Percentiles rank a stretch among this genome's conserved stretches.
phyloP scores from a whole-genome alignment of 306 rosid species.

The Crataegus laevigata region DNA sequence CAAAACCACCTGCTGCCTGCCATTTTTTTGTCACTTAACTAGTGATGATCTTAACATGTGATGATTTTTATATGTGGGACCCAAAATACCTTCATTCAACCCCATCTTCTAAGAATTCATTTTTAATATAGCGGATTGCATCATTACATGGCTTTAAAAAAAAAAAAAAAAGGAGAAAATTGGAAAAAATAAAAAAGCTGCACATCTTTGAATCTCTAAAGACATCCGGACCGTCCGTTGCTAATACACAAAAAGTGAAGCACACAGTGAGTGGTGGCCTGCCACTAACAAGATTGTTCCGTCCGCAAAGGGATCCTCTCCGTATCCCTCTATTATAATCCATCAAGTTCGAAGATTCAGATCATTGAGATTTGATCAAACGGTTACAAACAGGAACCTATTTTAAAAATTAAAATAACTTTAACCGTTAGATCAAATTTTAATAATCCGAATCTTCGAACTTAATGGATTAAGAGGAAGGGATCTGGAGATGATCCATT shows the following conservation, averaged over 20 bases:
- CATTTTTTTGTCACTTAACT: background rate
- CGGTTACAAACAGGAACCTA: too few relatives aligned
- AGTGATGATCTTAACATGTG: slow-evolving; percentile 18
- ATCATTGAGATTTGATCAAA: too few relatives aligned
- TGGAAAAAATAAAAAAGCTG: background rate
- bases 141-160: background rate
- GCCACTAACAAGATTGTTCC: slow-evolving; percentile 14
- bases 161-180: too few relatives aligned
- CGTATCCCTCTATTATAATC: too few relatives aligned
- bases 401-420: too few relatives aligned
- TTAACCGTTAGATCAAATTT: too few relatives aligned
- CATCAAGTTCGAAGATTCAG: too few relatives aligned
- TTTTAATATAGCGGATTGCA: background rate
- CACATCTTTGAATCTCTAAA: background rate
- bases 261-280: slow-evolving; percentile 11
- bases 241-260: background rate
- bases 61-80: slow-evolving; percentile 25
- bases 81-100: slow-evolving; percentile 10
- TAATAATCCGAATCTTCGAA: too few relatives aligned
- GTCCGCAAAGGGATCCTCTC: too few relatives aligned
- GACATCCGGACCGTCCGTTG: slow-evolving; percentile 18
- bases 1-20: background rate
- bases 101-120: background rate
- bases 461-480: too few relatives aligned
- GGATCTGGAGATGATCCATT: too few relatives aligned